These are phyloP conservation scores for Yamadazyma atmosphaerica DNA, from an alignment of 1,139 yeast species.

Conservation along the genomic window DNA sequence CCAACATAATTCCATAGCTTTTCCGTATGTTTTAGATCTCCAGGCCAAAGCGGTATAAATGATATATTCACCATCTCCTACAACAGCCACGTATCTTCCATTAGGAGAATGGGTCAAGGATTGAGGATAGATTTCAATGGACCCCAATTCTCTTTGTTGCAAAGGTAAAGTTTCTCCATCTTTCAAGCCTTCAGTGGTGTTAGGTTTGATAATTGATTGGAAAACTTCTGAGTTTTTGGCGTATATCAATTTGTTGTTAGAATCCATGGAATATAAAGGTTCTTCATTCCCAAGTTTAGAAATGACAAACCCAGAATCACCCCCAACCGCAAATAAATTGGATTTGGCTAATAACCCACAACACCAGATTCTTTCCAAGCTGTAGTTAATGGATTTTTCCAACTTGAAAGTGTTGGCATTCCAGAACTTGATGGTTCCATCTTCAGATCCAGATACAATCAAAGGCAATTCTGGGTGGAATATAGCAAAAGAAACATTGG, in stretches of 20 bases:
- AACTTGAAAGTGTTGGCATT: constrained; percentile 77
- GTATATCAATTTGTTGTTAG: constrained; percentile 87
- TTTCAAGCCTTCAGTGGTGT: constrained; percentile 58
- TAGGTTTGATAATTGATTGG: constrained; percentile 76
- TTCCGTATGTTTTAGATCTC: constrained; percentile 94
- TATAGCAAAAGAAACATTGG: constrained; percentile 93
- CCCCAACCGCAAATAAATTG: constrained; percentile 86
- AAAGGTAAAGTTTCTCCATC: constrained; percentile 82
- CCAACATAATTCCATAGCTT: constrained; percentile 93
- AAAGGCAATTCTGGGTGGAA: constrained; percentile 96
- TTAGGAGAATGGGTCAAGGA: constrained; percentile 89
- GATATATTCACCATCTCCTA: constrained; percentile 97
- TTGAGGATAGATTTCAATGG: constrained; percentile 90
- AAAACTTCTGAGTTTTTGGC: constrained; percentile 89
- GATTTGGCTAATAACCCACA: constrained; percentile 74
- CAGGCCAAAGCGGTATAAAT: constrained; percentile 96
- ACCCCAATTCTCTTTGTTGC: constrained; percentile 84
- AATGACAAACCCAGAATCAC: constrained; percentile 89
- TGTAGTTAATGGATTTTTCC: constrained; percentile 87
- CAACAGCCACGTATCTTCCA: constrained; percentile 94
- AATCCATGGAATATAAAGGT: constrained; percentile 92
- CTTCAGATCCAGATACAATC: constrained; percentile 81
- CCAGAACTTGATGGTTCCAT: constrained; percentile 79
- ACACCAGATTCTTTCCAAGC: constrained; percentile 98
- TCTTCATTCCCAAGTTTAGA: constrained; percentile 90